Percentiles rank a stretch among this genome's conserved stretches.
phyloP scores from a whole-genome alignment of 2,329 filamentous ascomycete species.

The Fusarium sp. region DNA sequence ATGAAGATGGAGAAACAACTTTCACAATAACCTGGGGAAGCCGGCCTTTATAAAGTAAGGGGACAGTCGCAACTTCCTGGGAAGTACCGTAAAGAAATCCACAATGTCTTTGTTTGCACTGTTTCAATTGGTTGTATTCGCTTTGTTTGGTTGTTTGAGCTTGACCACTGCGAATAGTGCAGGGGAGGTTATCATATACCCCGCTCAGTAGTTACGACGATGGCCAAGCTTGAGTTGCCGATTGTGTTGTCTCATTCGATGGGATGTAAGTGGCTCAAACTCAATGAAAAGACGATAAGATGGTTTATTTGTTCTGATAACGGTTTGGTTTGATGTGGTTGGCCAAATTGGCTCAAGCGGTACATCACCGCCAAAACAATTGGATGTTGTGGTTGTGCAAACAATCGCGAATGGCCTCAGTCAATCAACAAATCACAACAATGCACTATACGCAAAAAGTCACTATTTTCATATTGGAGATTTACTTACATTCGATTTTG shows the following conservation, averaged over 20 bases:
- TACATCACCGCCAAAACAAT: not conserved
- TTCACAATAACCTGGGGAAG: not conserved
- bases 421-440: not conserved
- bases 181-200: constrained; percentile 1
- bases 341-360: not conserved
- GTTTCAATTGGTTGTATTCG: constrained; percentile 8
- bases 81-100: not conserved
- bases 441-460: not conserved
- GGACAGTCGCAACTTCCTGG: not conserved
- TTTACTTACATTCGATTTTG: not conserved
- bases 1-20: not conserved
- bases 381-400: not conserved
- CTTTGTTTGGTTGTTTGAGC: not conserved
- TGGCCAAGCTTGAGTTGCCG: not conserved
- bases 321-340: not conserved
- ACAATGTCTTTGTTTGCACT: not conserved
- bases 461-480: not conserved
- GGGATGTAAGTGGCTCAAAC: not conserved
- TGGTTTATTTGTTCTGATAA: not conserved
- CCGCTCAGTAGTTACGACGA: not conserved
- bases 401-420: not conserved
- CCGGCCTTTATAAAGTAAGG: constrained; percentile 2
- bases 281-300: not conserved
- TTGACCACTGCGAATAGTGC: not conserved
- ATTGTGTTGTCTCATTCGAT: not conserved